Conservation (phyloP, 1,139 yeast species). For the Pneumocystis murina region DNA sequence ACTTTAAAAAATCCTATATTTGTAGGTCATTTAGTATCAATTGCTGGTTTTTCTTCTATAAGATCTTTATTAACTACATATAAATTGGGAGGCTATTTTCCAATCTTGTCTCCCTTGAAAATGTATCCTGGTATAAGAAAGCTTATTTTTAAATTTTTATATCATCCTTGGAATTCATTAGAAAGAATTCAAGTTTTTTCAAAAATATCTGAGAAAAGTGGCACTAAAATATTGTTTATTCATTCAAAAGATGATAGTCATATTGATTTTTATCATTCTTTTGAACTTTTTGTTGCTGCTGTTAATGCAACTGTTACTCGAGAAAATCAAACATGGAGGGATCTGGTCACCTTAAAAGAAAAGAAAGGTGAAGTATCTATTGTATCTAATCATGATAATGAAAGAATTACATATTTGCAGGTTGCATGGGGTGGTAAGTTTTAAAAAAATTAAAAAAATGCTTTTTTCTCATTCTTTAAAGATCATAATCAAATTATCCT, state of each 20-base stretch:
- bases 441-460: not conserved
- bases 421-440: not conserved
- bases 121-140: constrained; percentile 7
- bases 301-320: not conserved
- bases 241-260: not conserved
- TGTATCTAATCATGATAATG: not conserved
- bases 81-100: constrained; percentile 9
- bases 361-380: not conserved
- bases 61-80: constrained; percentile 7
- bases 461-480: not conserved
- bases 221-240: not conserved
- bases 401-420: not conserved
- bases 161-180: constrained; percentile 9
- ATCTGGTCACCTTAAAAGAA: not conserved
- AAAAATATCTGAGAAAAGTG: not conserved
- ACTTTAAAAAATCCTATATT: not conserved
- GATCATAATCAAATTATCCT: not conserved
- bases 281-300: not conserved
- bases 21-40: constrained; percentile 6
- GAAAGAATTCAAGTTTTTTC: not conserved
- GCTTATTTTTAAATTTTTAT: constrained; percentile 3
- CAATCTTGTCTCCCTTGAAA: constrained; percentile 7
- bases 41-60: constrained; percentile 11
- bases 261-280: not conserved
- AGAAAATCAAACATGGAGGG: not conserved